Conservation (phyloP, 345 rosid species). For the Euphorbia lathyris region DNA sequence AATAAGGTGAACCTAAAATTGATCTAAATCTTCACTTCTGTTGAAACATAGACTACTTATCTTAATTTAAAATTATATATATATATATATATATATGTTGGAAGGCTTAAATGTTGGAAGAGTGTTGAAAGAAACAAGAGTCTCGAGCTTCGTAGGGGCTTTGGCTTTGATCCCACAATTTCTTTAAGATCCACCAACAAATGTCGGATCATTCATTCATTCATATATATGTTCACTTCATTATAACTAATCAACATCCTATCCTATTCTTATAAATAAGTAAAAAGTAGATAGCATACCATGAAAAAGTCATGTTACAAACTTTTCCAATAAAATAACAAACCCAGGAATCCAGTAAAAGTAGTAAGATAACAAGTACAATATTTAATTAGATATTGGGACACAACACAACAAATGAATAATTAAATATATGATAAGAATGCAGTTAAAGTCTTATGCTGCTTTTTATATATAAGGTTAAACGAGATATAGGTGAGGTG, state of each 20-base stretch:
- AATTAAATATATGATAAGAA: constrained; percentile 2
- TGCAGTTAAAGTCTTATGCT: constrained; percentile 30
- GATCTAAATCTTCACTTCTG: no score
- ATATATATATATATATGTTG: no score
- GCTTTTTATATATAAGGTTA: constrained; percentile 6
- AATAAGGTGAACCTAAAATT: no score
- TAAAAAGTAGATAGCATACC: not conserved
- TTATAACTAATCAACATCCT: no score
- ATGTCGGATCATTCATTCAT: constrained; percentile 42
- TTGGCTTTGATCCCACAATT: constrained; percentile 31
- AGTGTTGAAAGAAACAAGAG: constrained; percentile 23
- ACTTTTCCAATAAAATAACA: constrained; percentile 8
- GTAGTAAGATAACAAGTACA: constrained; percentile 29
- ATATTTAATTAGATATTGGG: constrained; percentile 15
- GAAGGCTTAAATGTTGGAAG: constrained; percentile 12
- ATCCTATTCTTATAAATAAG: no score
- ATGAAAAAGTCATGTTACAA: constrained; percentile 8
- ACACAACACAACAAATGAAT: constrained; percentile 11
- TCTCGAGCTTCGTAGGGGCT: constrained; percentile 40
- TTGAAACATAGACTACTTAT: no score
- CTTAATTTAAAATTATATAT: not conserved
- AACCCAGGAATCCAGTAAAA: constrained; percentile 42
- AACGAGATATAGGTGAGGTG: no score
- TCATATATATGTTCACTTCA: not conserved
- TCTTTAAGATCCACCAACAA: constrained; percentile 36